Percentiles rank a stretch among this genome's conserved stretches.
Evolutionary conservation across 2,329 filamentous ascomycete species (phyloP).

Genomic region (Didymella exigua): DNA sequence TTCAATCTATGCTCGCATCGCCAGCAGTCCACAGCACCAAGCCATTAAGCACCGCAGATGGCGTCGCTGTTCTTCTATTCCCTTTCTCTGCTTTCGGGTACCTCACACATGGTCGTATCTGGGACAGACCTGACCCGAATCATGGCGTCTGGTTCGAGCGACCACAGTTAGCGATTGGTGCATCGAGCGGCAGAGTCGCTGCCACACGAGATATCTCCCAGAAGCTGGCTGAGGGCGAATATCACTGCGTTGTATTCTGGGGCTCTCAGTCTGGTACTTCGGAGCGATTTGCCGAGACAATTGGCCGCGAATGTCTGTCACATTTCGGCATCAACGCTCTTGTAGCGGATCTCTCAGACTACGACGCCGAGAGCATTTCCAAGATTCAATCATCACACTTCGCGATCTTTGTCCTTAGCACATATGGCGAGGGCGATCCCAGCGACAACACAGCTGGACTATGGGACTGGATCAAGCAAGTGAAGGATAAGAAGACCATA

Average conservation of each 20-base stretch:
- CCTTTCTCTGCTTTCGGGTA: slow-evolving; percentile 48
- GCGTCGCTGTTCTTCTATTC: slow-evolving; percentile 46
- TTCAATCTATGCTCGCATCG: slow-evolving; percentile 16
- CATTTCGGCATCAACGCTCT: slow-evolving; percentile 51
- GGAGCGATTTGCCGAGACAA: slow-evolving; percentile 51
- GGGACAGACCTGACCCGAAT: slow-evolving; percentile 59
- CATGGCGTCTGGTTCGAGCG: slow-evolving; percentile 56
- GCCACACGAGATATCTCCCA: slow-evolving; percentile 56
- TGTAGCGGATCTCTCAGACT: slow-evolving; percentile 56
- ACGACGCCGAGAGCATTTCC: slow-evolving; percentile 51
- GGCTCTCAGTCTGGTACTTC: slow-evolving; percentile 58
- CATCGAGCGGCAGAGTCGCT: slow-evolving; percentile 19
- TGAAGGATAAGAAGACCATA: slow-evolving; percentile 23
- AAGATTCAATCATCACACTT: slow-evolving; percentile 33
- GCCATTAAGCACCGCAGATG: slow-evolving; percentile 47
- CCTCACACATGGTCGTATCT: slow-evolving; percentile 50
- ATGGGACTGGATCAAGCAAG: slow-evolving; percentile 44
- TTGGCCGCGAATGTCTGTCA: slow-evolving; percentile 49
- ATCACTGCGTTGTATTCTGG: slow-evolving; percentile 53
- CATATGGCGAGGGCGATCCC: slow-evolving; percentile 49
- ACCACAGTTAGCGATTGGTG: slow-evolving; percentile 52
- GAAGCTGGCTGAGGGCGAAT: slow-evolving; percentile 47
- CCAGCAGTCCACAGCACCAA: slow-evolving; percentile 25
- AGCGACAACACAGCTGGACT: slow-evolving; percentile 47
- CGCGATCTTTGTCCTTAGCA: slow-evolving; percentile 47